phyloP scores from a whole-genome alignment of 352 stramenopile species.

The Phytophthora pinifolia region DNA sequence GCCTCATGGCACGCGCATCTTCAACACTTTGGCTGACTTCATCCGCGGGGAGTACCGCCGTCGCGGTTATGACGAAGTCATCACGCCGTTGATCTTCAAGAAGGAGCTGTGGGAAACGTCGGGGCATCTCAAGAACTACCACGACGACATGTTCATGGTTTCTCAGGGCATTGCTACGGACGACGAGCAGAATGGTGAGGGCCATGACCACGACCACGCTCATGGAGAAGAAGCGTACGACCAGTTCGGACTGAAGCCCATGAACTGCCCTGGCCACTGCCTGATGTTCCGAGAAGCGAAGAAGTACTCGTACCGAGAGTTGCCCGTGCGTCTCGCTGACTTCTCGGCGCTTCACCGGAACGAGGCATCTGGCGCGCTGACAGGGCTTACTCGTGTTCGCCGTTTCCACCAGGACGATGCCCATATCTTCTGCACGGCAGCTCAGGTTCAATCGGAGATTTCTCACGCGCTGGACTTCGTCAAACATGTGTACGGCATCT shows the following conservation, averaged over 20 bases:
- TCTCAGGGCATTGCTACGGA: slow-evolving; percentile 58
- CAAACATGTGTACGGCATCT: slow-evolving; percentile 93
- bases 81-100: slow-evolving; percentile 98
- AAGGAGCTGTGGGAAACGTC: slow-evolving; percentile 97
- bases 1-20: slow-evolving; percentile 97
- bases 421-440: slow-evolving; percentile 97
- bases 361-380: slow-evolving; percentile 94
- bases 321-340: slow-evolving; percentile 94
- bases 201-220: slow-evolving; percentile 21
- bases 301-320: slow-evolving; percentile 95
- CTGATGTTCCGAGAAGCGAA: slow-evolving; percentile 95
- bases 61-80: slow-evolving; percentile 96
- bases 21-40: slow-evolving; percentile 94
- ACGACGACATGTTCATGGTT: slow-evolving; percentile 96
- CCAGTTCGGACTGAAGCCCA: slow-evolving; percentile 97
- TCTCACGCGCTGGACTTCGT: slow-evolving; percentile 93
- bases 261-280: slow-evolving; percentile 99
- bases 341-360: slow-evolving; percentile 96
- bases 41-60: slow-evolving; percentile 85
- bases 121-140: slow-evolving; percentile 97
- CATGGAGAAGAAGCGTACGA: slow-evolving; percentile 56
- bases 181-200: slow-evolving; percentile 32
- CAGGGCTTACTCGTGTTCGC: slow-evolving; percentile 96
- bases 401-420: slow-evolving; percentile 99
- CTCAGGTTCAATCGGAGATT: slow-evolving; percentile 97